Evolutionary conservation across 2,329 filamentous ascomycete genomes (phyloP), one percentile per base, ranked within the genome.

Genomic region (Scorias spongiosa): DNA sequence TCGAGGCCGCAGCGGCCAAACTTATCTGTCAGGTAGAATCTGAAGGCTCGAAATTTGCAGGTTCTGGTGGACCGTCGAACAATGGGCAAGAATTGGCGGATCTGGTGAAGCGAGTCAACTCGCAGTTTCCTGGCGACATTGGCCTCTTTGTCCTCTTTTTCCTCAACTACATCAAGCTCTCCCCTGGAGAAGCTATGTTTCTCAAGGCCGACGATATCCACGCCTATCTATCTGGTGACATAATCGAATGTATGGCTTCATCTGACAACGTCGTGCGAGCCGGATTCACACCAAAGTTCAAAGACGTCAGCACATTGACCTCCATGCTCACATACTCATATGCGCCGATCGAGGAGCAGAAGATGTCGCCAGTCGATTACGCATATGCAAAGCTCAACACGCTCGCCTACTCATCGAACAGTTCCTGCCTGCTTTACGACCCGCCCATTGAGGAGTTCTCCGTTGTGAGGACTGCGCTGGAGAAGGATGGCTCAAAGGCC

Each of bases 251-350:
- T 70, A 98, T 98, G 91, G 91, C 91, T 0, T 82, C 86, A 8
- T 93, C 85, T n/a, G 91, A 98, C 72, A 98, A 98, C 53, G 91
- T 98, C 30, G 88, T 98, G 42, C 86, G 91, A 44, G 91, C 91
- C 0, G 91, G 91, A 38, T 91, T 98, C 65, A 98, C 91, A 0
- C 91, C 91, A 44, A 98, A 98, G 63, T 98, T 94, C 74, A 95
- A 96, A 68, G 91, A 98, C 54, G 85, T 96, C 17, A 67, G 79
- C 43, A 96, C 87, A 0, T 72, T 98, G 10, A 86, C 89, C 29
- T 74, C 78, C 48, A 93, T 94, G 80, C 69, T 98, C 52, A 98
- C 91, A 0, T 98, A 98, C 69, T 84, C 80, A 54, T 95, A 93
- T 57, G 88, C 91, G 0, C 89, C 91, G 2, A 95, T 95, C 51